Conservation (phyloP, 73 alveolate genomes). For the Paramecium bursaria region DNA sequence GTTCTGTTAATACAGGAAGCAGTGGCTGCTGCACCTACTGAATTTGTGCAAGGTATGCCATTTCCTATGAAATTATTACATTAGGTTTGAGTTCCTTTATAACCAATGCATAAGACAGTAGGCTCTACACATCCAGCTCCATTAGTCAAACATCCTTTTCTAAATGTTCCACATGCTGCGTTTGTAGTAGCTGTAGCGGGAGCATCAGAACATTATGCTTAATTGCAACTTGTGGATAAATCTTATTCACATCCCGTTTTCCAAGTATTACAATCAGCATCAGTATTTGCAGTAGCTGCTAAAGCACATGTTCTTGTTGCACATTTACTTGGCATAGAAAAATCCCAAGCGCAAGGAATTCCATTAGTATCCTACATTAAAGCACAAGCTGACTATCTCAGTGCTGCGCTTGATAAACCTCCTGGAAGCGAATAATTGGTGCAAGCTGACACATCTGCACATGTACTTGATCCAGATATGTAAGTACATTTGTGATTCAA, state of each 20-base stretch:
- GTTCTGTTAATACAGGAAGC: background rate
- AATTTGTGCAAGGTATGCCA: background rate
- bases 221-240: constrained; percentile 5
- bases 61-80: background rate
- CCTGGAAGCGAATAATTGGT: too few relatives aligned
- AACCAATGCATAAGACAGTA: background rate
- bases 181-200: background rate
- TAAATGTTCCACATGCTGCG: background rate
- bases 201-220: too few relatives aligned
- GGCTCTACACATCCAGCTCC: background rate
- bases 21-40: background rate
- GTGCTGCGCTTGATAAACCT: too few relatives aligned
- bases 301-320: too few relatives aligned
- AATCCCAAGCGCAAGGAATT: too few relatives aligned
- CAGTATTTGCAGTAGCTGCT: constrained; percentile 50
- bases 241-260: constrained; percentile 13
- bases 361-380: too few relatives aligned
- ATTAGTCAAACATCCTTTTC: background rate
- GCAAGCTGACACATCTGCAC: too few relatives aligned
- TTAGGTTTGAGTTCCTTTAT: background rate
- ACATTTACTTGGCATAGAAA: too few relatives aligned
- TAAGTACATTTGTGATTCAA: too few relatives aligned
- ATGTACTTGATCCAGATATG: too few relatives aligned
- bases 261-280: background rate
- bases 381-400: too few relatives aligned